Evolutionary conservation across 352 stramenopile species (phyloP).

Genomic region (Globisporangium mamillatum): DNA sequence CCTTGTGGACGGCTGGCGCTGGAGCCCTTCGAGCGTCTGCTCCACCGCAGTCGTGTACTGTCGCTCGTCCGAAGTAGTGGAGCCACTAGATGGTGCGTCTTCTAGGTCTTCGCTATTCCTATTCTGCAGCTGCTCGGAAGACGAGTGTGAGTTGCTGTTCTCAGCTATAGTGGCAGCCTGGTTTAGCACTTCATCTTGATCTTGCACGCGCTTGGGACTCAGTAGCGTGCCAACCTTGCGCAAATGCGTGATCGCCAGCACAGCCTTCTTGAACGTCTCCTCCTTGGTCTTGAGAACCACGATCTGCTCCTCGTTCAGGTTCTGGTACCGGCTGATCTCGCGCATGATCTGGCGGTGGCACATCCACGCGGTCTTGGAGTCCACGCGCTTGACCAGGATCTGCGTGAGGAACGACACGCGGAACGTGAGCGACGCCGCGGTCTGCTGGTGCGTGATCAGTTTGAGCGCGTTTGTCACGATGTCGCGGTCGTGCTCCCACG

Average conservation of each 20-base stretch:
- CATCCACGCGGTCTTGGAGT: conserved; percentile 78
- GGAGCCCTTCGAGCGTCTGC: conserved; percentile 17
- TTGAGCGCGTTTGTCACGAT: conserved; percentile 43
- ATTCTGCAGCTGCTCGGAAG: neutral
- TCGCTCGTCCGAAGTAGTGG: conserved; percentile 6
- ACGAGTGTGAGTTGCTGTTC: neutral
- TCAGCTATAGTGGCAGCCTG: neutral
- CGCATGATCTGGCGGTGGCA: conserved; percentile 79
- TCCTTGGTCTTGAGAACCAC: conserved; percentile 64
- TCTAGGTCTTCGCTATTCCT: neutral
- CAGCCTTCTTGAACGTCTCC: conserved; percentile 65
- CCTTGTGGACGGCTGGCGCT: conserved; percentile 3
- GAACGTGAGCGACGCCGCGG: conserved; percentile 54
- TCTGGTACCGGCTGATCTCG: conserved; percentile 64
- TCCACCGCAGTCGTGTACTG: conserved; percentile 48
- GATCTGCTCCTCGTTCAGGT: conserved; percentile 67
- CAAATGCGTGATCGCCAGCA: conserved; percentile 52
- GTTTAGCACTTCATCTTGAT: conserved; percentile 9
- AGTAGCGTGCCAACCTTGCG: conserved; percentile 34
- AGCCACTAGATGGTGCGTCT: neutral
- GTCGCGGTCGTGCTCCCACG: conserved; percentile 60
- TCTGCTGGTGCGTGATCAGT: conserved; percentile 56
- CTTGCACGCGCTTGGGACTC: conserved; percentile 3
- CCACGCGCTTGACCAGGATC: conserved; percentile 55
- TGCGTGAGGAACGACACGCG: conserved; percentile 66